Conservation (phyloP, 2,329 filamentous ascomycete species). For the Biscogniauxia marginata region DNA sequence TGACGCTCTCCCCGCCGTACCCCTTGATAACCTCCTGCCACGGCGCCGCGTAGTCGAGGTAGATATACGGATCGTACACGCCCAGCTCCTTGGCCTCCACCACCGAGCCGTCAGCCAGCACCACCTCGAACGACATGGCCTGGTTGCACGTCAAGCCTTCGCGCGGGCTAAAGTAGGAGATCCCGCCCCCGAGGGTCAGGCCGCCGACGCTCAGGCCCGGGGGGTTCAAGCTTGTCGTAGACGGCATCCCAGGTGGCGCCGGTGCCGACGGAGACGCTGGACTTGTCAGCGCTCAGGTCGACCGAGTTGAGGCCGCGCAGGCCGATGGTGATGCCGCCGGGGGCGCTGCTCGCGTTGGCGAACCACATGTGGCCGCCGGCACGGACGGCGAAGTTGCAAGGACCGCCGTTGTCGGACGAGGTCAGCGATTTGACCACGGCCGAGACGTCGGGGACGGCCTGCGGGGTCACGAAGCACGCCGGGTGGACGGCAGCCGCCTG, state of each 20-base stretch:
- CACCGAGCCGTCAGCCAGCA: constrained; percentile 44
- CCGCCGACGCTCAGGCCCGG: constrained; percentile 37
- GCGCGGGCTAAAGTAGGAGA: constrained; percentile 45
- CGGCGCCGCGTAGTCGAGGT: constrained; percentile 22
- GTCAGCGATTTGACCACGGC: constrained; percentile 22
- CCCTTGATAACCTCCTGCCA: constrained; percentile 20
- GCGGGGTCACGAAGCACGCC: constrained; percentile 26
- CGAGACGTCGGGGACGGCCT: constrained; percentile 29
- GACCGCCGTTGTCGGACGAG: constrained; percentile 6
- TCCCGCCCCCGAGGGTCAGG: constrained; percentile 46
- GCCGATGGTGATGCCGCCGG: constrained; percentile 42
- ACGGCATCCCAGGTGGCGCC: constrained; percentile 46
- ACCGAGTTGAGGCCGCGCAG: constrained; percentile 40
- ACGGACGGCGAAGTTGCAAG: constrained; percentile 45
- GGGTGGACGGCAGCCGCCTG: constrained; percentile 13
- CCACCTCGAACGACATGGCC: constrained; percentile 45
- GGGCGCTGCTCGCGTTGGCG: constrained; percentile 41
- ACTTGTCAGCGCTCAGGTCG: constrained; percentile 31
- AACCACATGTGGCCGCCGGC: constrained; percentile 52
- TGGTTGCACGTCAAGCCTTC: constrained; percentile 49
- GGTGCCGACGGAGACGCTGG: constrained; percentile 39
- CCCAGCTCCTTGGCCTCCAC: constrained; percentile 27
- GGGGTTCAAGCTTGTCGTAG: constrained; percentile 38
- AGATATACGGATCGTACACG: constrained; percentile 19
- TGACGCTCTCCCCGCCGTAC: constrained; percentile 19